Conservation (phyloP, 2,329 filamentous ascomycete species). For the Magnaporthiopsis rhizophila region DNA sequence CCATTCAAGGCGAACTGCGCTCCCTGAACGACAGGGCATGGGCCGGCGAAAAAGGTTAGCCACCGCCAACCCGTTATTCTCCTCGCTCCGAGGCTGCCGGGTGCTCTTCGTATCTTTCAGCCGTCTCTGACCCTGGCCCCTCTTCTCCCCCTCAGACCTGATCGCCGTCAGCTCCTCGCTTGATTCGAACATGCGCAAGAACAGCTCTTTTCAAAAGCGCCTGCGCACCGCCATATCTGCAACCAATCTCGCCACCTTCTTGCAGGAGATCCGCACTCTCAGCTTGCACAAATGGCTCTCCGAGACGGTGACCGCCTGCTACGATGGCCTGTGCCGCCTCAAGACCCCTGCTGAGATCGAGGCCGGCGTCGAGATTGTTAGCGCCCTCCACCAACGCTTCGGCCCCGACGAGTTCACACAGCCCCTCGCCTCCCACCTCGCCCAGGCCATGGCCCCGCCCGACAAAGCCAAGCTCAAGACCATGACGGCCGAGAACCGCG, state of each 20-base stretch:
- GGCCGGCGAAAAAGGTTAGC: constrained; percentile 75
- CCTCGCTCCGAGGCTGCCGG: background rate
- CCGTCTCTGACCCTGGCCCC: constrained; percentile 1
- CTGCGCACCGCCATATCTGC: constrained; percentile 82
- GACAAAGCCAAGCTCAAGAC: constrained; percentile 78
- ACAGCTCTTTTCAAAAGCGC: constrained; percentile 95
- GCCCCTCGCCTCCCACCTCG: constrained; percentile 85
- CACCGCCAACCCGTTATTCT: background rate
- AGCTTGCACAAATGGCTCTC: constrained; percentile 95
- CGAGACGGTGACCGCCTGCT: constrained; percentile 92
- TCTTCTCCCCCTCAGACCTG: constrained; percentile 47
- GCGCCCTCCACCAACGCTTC: constrained; percentile 92
- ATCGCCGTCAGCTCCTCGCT: constrained; percentile 71
- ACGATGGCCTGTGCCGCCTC: constrained; percentile 85
- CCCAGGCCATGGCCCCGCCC: constrained; percentile 82
- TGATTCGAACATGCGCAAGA: constrained; percentile 95
- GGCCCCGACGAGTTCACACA: constrained; percentile 84
- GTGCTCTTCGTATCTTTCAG: constrained; percentile 9
- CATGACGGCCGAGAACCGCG: constrained; percentile 71
- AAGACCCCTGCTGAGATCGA: constrained; percentile 89
- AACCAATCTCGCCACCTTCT: constrained; percentile 71
- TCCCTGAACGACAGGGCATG: constrained; percentile 81
- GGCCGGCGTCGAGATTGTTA: constrained; percentile 85
- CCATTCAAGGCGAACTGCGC: constrained; percentile 70
- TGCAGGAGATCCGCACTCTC: constrained; percentile 81